Evolutionary conservation across 23 red algal species (phyloP), one percentile per base, ranked within the genome.

Genomic region (Gracilaria gracilis): DNA sequence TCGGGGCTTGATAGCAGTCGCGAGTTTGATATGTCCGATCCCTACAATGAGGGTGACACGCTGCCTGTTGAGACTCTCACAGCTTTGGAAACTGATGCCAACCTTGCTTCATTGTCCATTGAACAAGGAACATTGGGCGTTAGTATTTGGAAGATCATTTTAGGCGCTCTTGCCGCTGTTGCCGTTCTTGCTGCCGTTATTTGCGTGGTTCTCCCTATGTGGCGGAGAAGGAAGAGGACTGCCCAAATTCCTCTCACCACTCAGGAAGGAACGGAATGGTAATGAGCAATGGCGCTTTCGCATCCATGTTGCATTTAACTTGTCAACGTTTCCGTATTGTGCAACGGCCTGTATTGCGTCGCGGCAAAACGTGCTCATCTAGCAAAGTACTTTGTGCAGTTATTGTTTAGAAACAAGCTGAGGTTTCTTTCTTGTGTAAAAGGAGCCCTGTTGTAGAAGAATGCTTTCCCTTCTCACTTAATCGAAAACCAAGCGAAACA

Each of bases 101-200:
- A 33, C 14, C 36, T 90, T 28, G 87, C 74, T 21, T 21, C 44
- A 14, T 51, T 90, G 28, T 62, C 72, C 44, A 8, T 90, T 16
- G 75, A 90, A 35, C 54, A 81, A 19, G 74, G 87, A 17, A 64
- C 73, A 0, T 40, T 80, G 1, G 73, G 74, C 16, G 40, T 79
- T 37, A 64, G 57, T 51, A 71, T 72, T 50, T 90, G 87, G 87
- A 90, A 90, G 87, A 90, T 90, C 21, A 64, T 90, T 24, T 64
- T 90, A 35, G 87, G 87, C 29, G 87, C 77, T 67, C 61, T 90
- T 47, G 87, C 77, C 15, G 87, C 71, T 67, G 59, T 78, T 23
- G 76, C 61, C 29, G 74, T 90, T 32, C 35, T 80, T 80, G 59
- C 77, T 49, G 73, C 77, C 57, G 27, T 81, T 55, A 39, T 40